Conservation (phyloP, 371 early-diverging fungal genomes). For the Rhizopus arrhizus region DNA sequence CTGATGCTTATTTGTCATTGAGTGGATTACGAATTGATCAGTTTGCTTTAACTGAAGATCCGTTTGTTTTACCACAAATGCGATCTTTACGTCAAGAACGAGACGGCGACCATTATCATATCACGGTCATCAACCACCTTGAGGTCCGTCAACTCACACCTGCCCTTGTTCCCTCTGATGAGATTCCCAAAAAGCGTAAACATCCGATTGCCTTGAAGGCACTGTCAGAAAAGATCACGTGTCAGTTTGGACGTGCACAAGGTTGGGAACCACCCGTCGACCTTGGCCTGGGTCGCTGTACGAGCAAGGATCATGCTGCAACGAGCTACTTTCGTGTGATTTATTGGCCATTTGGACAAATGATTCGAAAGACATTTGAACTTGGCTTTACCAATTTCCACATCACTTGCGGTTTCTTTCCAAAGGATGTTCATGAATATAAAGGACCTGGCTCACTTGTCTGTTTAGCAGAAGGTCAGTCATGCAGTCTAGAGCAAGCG, state of each 20-base stretch:
- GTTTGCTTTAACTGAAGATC: not conserved
- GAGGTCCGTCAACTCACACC: constrained; percentile 2
- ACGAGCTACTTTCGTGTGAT: constrained; percentile 22
- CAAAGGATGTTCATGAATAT: constrained; percentile 27
- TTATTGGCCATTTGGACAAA: constrained; percentile 31
- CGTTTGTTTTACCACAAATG: not conserved
- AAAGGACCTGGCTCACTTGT: constrained; percentile 29
- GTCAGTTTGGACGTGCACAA: constrained; percentile 3
- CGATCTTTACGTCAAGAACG: not conserved
- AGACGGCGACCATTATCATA: constrained; percentile 15
- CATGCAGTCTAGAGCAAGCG: constrained; percentile 1
- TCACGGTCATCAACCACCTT: constrained; percentile 25
- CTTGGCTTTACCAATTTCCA: constrained; percentile 20
- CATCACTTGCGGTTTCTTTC: constrained; percentile 28
- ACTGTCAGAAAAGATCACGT: not conserved
- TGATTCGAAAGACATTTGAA: constrained; percentile 10
- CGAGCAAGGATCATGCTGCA: not conserved
- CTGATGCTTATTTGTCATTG: not conserved
- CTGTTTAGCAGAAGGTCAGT: constrained; percentile 8
- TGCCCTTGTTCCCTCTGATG: too few species aligned
- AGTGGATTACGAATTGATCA: not conserved
- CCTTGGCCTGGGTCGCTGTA: constrained; percentile 20
- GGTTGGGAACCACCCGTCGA: constrained; percentile 27
- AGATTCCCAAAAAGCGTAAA: not conserved
- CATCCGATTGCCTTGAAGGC: not conserved